Evolutionary conservation across 2,329 filamentous ascomycete species (phyloP), one percentile per base, ranked within the genome.

Genomic region (Cladosporium sp.): DNA sequence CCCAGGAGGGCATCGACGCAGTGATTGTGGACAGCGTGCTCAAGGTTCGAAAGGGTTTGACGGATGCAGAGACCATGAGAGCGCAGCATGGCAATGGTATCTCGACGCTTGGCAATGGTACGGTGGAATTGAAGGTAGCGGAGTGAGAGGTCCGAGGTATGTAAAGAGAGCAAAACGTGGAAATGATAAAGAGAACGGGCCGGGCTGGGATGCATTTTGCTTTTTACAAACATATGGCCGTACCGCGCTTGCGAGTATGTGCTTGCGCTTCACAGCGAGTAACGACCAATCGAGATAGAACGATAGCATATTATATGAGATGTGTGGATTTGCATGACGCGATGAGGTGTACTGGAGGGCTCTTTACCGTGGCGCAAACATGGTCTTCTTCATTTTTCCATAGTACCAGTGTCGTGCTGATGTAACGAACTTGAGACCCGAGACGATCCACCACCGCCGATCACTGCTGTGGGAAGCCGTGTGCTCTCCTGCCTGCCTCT

Each of bases 21-120:
- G 94, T 99, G 64, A 99, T 99, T 75, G 95, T 98, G 15, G 95
- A 99, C 77, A 95, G 88, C 68, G 94, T 99, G 3, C 86, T 98
- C 34, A 92, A 92, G 49, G 97, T 99, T 71, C 88, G 94, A 57
- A 93, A 97, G 79, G 94, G 92, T 0, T 84, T 99, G 68, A 95
- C 92, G n/a, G 79, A 74, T 62, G 68, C 65, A 8, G 73, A 72
- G 57, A 59, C 67, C 4, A 67, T 68, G 44, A 44, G 66, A 55
- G 58, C 47, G 59, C 58, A 60, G 41, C 54, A 59, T 30, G 34
- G 54, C 6, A 59, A 59, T 38, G 63, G 63, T 30, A 51, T 52
- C 32, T 32, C 54, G 63, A 51, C 38, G 4, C 21, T 59, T 14
- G 59, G 28, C 7, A 54, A 54, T 36, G 59, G 59, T 3, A 8